Conservation (phyloP, 164 flowering plant genomes). For the Aristolochia fimbriata region DNA sequence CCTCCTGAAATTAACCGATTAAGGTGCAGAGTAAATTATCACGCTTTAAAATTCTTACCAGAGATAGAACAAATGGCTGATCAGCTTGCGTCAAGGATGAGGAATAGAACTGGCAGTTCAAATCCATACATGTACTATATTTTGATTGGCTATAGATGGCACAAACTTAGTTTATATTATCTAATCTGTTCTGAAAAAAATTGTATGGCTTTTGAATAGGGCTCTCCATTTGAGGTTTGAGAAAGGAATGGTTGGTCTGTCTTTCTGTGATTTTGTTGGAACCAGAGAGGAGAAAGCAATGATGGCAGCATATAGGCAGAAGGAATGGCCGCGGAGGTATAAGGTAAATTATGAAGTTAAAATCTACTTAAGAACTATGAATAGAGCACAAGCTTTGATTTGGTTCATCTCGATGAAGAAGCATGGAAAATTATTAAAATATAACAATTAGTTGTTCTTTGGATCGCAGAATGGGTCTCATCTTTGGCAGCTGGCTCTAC, state of each 20-base stretch:
- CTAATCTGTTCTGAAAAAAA: not conserved
- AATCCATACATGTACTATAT: conserved; percentile 71
- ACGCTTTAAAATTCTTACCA: conserved; percentile 90
- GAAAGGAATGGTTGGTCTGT: conserved; percentile 98
- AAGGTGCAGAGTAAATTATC: conserved; percentile 93
- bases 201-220: conserved; percentile 31
- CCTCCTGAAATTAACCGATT: conserved; percentile 89
- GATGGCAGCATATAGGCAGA: conserved; percentile 88
- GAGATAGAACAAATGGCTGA: conserved; percentile 93
- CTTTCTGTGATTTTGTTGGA: conserved; percentile 98
- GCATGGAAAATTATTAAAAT: too few relatives aligned
- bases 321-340: conserved; percentile 98
- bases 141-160: not conserved
- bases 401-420: too few relatives aligned
- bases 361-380: not conserved
- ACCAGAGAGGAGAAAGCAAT: conserved; percentile 85
- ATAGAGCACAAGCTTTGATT: too few relatives aligned
- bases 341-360: conserved; percentile 38
- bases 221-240: conserved; percentile 99
- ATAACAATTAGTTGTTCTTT: too few relatives aligned
- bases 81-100: conserved; percentile 72
- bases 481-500: conserved; percentile 91
- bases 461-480: conserved; percentile 88
- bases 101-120: conserved; percentile 74
- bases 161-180: not conserved